Percentiles rank a stretch among this genome's conserved stretches.
These are phyloP conservation scores for Acacia melanoxylon DNA, from an alignment of 306 rosid genomes.

Conservation along the genomic window DNA sequence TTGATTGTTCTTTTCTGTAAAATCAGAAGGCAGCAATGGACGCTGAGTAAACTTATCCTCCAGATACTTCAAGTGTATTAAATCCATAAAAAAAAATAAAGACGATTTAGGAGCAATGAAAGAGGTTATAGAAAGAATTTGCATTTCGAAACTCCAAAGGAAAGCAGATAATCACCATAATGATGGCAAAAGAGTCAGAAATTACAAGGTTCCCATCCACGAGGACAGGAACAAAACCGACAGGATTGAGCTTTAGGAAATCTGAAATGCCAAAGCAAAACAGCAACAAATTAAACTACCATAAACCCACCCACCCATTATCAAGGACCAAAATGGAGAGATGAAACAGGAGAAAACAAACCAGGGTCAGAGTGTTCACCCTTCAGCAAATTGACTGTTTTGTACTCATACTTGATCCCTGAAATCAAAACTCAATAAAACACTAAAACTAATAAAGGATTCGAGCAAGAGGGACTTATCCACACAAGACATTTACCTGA, in stretches of 20 bases:
- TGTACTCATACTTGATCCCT: slow-evolving; percentile 63
- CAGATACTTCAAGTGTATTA: no score
- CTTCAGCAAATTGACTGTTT: slow-evolving; percentile 53
- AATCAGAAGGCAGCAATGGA: slow-evolving; percentile 27
- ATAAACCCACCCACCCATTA: neutral
- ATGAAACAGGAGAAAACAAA: slow-evolving; percentile 2
- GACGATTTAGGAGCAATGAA: neutral
- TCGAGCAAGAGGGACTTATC: no score
- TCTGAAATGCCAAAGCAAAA: slow-evolving; percentile 39
- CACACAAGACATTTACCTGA: no score
- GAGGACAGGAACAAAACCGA: slow-evolving; percentile 67
- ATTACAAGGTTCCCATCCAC: slow-evolving; percentile 53
- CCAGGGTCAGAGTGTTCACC: slow-evolving; percentile 62
- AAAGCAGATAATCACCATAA: slow-evolving; percentile 43
- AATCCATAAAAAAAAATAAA: no score
- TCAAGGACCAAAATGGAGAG: neutral
- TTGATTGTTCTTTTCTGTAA: slow-evolving; percentile 61
- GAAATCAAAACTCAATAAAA: neutral
- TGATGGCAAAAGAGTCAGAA: slow-evolving; percentile 72
- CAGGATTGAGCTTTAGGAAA: slow-evolving; percentile 60
- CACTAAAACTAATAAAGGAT: neutral
- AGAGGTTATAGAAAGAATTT: neutral
- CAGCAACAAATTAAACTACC: neutral
- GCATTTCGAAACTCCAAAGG: neutral
- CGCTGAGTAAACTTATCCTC: no score